A percentile compares a stretch with the other conserved stretches of the same genome.
Evolutionary conservation across 331 rosid genomes (phyloP).

Genomic region (Dryas integrifolia): DNA sequence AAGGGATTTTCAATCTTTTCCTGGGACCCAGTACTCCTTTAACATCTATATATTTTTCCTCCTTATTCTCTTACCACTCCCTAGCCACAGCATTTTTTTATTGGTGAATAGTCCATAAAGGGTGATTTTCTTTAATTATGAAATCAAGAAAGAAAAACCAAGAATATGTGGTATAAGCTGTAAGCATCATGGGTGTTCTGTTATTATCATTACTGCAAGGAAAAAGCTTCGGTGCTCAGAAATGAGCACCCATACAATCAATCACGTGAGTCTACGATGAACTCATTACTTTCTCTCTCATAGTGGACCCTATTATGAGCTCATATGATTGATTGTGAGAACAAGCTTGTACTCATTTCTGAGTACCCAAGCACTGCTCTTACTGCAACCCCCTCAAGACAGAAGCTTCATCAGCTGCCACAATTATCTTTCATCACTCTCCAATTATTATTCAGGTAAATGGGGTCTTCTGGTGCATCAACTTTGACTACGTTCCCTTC

Average conservation of each 20-base stretch:
- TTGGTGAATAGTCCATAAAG: not conserved
- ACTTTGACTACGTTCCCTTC: conserved; percentile 26
- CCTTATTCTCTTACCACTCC: not conserved
- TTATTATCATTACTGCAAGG: conserved; percentile 30
- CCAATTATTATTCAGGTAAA: conserved; percentile 24
- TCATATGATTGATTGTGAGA: no score
- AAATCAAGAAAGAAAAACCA: conserved; percentile 16
- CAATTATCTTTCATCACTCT: conserved; percentile 15
- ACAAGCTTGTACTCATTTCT: no score
- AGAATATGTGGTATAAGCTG: conserved; percentile 23
- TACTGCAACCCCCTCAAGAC: conserved; percentile 15
- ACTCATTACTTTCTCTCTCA: no score
- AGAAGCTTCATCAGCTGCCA: conserved; percentile 26
- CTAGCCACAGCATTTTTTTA: not conserved
- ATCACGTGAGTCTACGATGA: no score
- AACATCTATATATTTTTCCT: not conserved
- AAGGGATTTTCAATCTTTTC: not conserved
- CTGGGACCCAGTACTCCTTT: conserved; percentile 14
- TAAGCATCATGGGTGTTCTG: conserved; percentile 26
- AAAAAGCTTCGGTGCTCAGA: not conserved
- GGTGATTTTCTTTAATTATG: not conserved
- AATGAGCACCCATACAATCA: no score
- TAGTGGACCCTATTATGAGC: no score
- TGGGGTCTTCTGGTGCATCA: conserved; percentile 11
- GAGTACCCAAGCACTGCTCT: not conserved